phyloP scores from a whole-genome alignment of 2,329 filamentous ascomycete species.

The Dichotomopilus funicola region DNA sequence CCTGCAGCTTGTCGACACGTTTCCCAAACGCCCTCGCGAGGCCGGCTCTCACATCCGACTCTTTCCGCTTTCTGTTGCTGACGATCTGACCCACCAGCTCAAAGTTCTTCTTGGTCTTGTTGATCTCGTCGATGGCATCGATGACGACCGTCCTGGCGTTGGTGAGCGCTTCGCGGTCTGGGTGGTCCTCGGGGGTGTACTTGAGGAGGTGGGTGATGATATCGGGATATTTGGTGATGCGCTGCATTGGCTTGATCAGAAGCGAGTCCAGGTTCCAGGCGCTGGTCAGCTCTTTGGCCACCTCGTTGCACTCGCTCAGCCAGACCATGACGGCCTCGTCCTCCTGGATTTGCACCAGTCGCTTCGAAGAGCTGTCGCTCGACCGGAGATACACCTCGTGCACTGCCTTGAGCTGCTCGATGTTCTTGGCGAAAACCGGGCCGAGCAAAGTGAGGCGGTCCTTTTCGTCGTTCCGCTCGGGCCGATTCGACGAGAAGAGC shows the following conservation, averaged over 20 bases:
- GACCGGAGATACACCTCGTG: conserved; percentile 59
- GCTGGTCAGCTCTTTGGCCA: conserved; percentile 83
- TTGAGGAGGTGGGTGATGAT: conserved; percentile 74
- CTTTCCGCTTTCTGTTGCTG: conserved; percentile 68
- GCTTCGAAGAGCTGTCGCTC: conserved; percentile 56
- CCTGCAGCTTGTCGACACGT: conserved; percentile 74
- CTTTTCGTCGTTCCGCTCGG: conserved; percentile 44
- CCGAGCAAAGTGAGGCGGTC: conserved; percentile 49
- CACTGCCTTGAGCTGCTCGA: conserved; percentile 53
- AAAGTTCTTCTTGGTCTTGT: conserved; percentile 91
- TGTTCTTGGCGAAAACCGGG: conserved; percentile 48
- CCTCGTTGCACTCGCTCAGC: conserved; percentile 88
- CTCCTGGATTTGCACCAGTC: conserved; percentile 55
- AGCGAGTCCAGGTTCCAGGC: conserved; percentile 95
- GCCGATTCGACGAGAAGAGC: conserved; percentile 28
- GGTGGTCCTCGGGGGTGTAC: conserved; percentile 74
- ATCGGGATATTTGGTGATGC: conserved; percentile 88
- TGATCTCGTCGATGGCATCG: conserved; percentile 74
- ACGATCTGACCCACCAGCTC: conserved; percentile 89
- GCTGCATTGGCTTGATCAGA: conserved; percentile 94
- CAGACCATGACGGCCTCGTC: conserved; percentile 67
- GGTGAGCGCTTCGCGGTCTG: conserved; percentile 63
- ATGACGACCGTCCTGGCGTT: conserved; percentile 49
- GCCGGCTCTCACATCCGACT: conserved; percentile 78
- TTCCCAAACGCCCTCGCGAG: conserved; percentile 86